These are phyloP conservation scores for Lactarius quietus DNA, from an alignment of 768 basidiomycete species.

Conservation along the genomic window DNA sequence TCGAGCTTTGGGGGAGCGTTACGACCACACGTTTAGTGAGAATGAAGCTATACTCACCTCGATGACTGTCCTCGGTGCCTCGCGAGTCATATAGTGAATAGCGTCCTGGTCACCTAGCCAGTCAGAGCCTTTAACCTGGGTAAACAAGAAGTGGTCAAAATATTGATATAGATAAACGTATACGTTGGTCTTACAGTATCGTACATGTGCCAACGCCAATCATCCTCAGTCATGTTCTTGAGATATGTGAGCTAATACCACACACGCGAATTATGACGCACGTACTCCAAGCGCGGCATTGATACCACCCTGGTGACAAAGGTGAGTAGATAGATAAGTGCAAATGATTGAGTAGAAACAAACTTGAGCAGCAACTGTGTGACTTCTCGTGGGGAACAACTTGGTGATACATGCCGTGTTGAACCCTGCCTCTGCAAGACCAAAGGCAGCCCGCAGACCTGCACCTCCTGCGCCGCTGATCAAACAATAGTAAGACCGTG, in stretches of 20 bases:
- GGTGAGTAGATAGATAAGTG: background rate
- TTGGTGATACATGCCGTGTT: constrained; percentile 99
- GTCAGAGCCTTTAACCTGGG: constrained; percentile 95
- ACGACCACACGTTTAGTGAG: constrained; percentile 1
- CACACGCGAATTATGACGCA: constrained; percentile 21
- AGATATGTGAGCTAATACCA: constrained; percentile 3
- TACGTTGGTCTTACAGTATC: constrained; percentile 63
- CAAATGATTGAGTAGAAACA: constrained; percentile 26
- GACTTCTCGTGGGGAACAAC: constrained; percentile 96
- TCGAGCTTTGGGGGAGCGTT: constrained; percentile 63
- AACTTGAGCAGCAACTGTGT: constrained; percentile 97
- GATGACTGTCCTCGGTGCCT: constrained; percentile 90
- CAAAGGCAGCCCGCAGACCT: constrained; percentile 96
- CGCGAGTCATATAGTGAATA: constrained; percentile 99
- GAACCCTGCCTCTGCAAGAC: constrained; percentile 96
- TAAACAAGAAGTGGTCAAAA: background rate
- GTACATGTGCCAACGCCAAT: constrained; percentile 99
- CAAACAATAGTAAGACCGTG: constrained; percentile 1
- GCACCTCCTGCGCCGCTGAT: constrained; percentile 94
- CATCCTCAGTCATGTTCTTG: constrained; percentile 98
- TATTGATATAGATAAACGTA: background rate
- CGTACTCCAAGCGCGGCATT: constrained; percentile 93
- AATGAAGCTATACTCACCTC: constrained; percentile 51
- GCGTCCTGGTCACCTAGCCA: constrained; percentile 99
- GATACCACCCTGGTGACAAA: constrained; percentile 74